Evolutionary conservation across 257 asterid species (phyloP).

Genomic region (Capsicum chinense): DNA sequence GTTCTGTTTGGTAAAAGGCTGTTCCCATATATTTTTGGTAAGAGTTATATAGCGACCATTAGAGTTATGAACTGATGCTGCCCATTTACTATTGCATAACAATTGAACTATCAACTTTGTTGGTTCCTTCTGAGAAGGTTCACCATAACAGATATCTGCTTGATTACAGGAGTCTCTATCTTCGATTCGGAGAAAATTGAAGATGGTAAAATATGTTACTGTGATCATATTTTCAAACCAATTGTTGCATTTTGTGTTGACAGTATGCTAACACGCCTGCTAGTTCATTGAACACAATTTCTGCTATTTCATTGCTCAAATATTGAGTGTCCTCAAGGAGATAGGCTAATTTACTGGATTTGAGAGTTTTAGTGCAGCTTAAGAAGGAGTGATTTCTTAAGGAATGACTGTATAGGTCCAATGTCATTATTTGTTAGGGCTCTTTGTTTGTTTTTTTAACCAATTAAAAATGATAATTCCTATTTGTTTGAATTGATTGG

Average conservation of each 20-base stretch:
- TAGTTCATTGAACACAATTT: constrained; percentile 4
- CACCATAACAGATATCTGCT: background rate
- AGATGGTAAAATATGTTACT: constrained; percentile 20
- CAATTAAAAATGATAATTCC: constrained; percentile 12
- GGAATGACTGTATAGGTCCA: constrained; percentile 9
- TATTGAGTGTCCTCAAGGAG: background rate
- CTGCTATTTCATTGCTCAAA: background rate
- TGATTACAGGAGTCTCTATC: background rate
- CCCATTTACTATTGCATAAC: background rate
- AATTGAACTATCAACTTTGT: background rate
- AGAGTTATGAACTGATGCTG: background rate
- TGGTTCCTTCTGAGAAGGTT: background rate
- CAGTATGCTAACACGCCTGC: background rate
- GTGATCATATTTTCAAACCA: background rate
- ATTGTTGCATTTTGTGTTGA: background rate
- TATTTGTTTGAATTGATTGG: constrained; percentile 19
- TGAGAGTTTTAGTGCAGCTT: background rate
- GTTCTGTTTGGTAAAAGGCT: constrained; percentile 4
- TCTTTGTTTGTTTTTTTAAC: constrained; percentile 2
- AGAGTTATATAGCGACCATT: background rate
- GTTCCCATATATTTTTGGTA: background rate
- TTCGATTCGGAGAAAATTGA: background rate
- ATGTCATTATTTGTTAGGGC: background rate
- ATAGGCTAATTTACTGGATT: background rate
- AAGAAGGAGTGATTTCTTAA: background rate